Conservation (phyloP, 2,329 filamentous ascomycete species). For the Mycosphaerella arachidis region DNA sequence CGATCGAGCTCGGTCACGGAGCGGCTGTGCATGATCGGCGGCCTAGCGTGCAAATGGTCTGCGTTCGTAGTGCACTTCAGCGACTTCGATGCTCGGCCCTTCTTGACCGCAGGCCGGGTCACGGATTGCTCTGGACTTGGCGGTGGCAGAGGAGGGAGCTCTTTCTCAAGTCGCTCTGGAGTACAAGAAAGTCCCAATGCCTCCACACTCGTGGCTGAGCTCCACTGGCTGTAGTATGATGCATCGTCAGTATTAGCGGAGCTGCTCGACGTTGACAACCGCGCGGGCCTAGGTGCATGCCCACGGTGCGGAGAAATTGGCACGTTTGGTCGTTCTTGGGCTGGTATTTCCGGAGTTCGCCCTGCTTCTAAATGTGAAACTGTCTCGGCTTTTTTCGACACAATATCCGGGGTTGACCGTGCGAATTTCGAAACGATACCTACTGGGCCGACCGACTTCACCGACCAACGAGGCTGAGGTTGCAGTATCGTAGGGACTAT, state of each 20-base stretch:
- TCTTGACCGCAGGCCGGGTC: not conserved
- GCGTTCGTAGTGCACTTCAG: not conserved
- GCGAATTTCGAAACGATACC: conserved; percentile 18
- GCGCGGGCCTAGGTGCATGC: conserved; percentile 13
- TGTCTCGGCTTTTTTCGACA: conserved; percentile 8
- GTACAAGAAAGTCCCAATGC: conserved; percentile 6
- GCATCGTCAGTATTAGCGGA: conserved; percentile 32
- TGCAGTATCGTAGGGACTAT: conserved; percentile 11
- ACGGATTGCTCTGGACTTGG: conserved; percentile 1
- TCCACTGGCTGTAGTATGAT: conserved; percentile 38
- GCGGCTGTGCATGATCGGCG: conserved; percentile 5
- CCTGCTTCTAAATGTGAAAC: conserved; percentile 1
- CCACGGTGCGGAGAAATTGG: conserved; percentile 1
- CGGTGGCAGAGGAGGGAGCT: conserved; percentile 13
- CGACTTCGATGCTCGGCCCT: conserved; percentile 7
- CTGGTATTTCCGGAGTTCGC: not conserved
- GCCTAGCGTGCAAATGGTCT: not conserved
- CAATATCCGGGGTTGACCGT: conserved; percentile 10
- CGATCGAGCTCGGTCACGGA: conserved; percentile 23
- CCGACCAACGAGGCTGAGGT: conserved; percentile 8
- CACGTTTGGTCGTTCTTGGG: not conserved
- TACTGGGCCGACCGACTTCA: conserved; percentile 14
- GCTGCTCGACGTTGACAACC: conserved; percentile 35
- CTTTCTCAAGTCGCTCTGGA: conserved; percentile 12
- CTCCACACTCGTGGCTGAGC: conserved; percentile 25